Conservation (phyloP, 31 red algal genomes). For the Porphyra umbilicalis region DNA sequence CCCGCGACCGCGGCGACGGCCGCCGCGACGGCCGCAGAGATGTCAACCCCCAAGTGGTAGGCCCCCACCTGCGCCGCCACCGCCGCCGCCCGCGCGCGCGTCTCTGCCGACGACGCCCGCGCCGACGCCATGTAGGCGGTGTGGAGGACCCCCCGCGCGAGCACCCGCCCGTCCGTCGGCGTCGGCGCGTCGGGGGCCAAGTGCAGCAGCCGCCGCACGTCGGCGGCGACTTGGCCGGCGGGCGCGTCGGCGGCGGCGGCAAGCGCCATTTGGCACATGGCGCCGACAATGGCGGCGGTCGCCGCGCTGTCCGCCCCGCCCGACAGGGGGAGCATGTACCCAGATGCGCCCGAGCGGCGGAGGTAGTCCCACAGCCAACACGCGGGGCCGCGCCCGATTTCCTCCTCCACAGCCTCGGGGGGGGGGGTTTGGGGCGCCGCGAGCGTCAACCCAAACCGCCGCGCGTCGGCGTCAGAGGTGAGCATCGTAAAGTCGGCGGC, state of each 20-base stretch:
- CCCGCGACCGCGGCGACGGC: slow-evolving; percentile 49
- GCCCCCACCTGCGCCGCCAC: slow-evolving; percentile 86
- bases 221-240: slow-evolving; percentile 10
- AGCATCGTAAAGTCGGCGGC: not conserved
- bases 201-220: slow-evolving; percentile 51
- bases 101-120: slow-evolving; percentile 65
- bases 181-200: slow-evolving; percentile 17
- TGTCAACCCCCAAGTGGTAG: slow-evolving; percentile 70
- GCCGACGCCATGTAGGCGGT: slow-evolving; percentile 80
- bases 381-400: slow-evolving; percentile 91
- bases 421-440: not conserved
- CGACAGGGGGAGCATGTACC: slow-evolving; percentile 89
- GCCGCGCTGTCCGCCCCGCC: slow-evolving; percentile 90
- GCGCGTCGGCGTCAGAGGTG: not conserved
- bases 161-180: slow-evolving; percentile 51
- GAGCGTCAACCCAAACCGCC: not conserved
- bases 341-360: slow-evolving; percentile 61
- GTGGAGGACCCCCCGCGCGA: slow-evolving; percentile 64
- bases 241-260: slow-evolving; percentile 8
- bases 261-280: slow-evolving; percentile 86
- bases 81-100: slow-evolving; percentile 35
- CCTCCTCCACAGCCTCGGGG: slow-evolving; percentile 36
- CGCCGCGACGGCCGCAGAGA: slow-evolving; percentile 56
- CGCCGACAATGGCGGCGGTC: slow-evolving; percentile 89
- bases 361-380: slow-evolving; percentile 99